phyloP scores from a whole-genome alignment of 2,329 filamentous ascomycete species.

The Penicillium aurantiogriseum region DNA sequence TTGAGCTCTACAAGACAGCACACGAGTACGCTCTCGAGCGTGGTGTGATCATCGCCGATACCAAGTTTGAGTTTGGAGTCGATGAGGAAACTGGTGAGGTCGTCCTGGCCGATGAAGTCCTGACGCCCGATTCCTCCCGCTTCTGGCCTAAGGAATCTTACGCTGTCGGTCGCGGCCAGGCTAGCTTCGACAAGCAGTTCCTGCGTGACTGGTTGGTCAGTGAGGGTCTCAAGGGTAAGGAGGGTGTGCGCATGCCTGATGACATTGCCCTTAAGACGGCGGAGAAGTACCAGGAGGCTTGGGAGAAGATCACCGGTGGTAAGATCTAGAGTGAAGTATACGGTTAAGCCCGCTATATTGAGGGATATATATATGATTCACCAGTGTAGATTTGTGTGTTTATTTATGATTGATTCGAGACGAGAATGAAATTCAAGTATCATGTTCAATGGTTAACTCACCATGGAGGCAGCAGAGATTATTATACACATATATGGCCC shows the following conservation, averaged over 20 bases:
- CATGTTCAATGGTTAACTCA: constrained; percentile 1
- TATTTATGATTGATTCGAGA: constrained; percentile 12
- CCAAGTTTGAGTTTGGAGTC: constrained; percentile 74
- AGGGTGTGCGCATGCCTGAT: constrained; percentile 68
- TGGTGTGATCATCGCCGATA: constrained; percentile 75
- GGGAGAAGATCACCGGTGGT: constrained; percentile 64
- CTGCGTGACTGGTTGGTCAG: constrained; percentile 77
- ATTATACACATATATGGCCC: constrained; percentile 8
- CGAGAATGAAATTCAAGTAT: neutral
- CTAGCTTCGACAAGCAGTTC: constrained; percentile 86
- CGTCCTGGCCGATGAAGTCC: constrained; percentile 77
- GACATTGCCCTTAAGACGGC: constrained; percentile 68
- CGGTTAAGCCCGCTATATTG: neutral
- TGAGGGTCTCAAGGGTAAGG: constrained; percentile 71
- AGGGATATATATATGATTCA: neutral
- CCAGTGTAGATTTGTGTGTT: neutral
- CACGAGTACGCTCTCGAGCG: constrained; percentile 49
- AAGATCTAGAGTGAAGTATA: constrained; percentile 27
- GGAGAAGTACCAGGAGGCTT: constrained; percentile 74
- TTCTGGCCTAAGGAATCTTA: constrained; percentile 82
- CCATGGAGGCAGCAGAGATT: neutral
- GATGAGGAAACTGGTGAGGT: constrained; percentile 65
- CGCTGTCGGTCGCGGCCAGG: constrained; percentile 69
- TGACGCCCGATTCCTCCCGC: constrained; percentile 78
- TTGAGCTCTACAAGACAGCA: constrained; percentile 61